A percentile compares a stretch with the other conserved stretches of the same genome.
These are phyloP conservation scores for Aspergillus puulaauensis DNA, from an alignment of 2,329 filamentous ascomycete species.

Conservation along the genomic window DNA sequence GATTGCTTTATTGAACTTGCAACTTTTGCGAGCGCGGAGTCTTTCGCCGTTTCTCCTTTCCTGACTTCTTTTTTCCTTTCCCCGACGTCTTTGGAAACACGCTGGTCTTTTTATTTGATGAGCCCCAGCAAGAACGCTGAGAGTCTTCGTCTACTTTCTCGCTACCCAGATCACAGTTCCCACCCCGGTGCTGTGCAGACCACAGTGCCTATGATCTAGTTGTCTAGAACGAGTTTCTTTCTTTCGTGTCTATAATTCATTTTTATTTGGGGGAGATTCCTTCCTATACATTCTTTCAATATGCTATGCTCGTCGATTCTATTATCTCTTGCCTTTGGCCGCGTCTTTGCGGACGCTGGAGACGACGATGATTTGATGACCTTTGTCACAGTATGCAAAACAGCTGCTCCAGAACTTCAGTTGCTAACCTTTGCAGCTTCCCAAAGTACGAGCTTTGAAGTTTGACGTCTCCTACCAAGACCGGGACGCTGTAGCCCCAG, in stretches of 20 bases:
- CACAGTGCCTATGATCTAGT: conserved; percentile 8
- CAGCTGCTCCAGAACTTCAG: not conserved
- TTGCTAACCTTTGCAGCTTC: conserved; percentile 21
- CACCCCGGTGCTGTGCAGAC: not conserved
- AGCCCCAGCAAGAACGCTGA: not conserved
- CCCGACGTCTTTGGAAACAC: not conserved
- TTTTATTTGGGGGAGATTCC: conserved; percentile 10
- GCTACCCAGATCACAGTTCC: not conserved
- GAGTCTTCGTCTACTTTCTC: not conserved
- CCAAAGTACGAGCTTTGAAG: conserved; percentile 24
- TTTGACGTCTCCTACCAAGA: conserved; percentile 30
- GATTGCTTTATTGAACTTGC: conserved; percentile 7
- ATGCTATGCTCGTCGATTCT: conserved; percentile 27
- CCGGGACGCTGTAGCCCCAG: conserved; percentile 34
- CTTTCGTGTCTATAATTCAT: conserved; percentile 11
- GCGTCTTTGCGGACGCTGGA: conserved; percentile 22
- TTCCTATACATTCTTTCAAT: conserved; percentile 31
- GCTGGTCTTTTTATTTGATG: not conserved
- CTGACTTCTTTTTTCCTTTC: conserved; percentile 1
- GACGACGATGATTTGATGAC: conserved; percentile 34
- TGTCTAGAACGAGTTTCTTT: not conserved
- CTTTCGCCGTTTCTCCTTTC: conserved; percentile 10
- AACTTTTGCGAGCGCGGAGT: conserved; percentile 10
- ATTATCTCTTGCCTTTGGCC: conserved; percentile 24
- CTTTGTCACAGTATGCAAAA: conserved; percentile 30